Conservation (phyloP, 192 early-diverging fungal species). For the Coemansia sp. region DNA sequence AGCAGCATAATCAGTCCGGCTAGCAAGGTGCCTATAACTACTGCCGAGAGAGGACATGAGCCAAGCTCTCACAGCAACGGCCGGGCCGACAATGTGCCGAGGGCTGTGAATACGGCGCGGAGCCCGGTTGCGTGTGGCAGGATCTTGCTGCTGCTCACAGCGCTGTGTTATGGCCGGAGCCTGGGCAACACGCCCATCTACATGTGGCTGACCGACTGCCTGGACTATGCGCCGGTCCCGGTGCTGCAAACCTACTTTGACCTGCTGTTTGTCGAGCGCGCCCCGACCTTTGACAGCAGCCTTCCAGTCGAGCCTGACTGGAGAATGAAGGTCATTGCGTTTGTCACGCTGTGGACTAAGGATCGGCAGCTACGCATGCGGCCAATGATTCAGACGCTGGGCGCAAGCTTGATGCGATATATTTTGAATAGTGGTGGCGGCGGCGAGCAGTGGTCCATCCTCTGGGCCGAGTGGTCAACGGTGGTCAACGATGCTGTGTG, state of each 20-base stretch:
- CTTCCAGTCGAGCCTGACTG: conserved; percentile 42
- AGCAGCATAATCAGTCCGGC: background rate
- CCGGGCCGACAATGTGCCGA: background rate
- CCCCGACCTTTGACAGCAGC: conserved; percentile 22
- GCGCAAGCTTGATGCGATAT: conserved; percentile 1
- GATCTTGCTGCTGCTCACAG: conserved; percentile 32
- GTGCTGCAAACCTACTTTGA: conserved; percentile 27
- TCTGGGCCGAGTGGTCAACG: conserved; percentile 32
- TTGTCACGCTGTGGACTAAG: conserved; percentile 17
- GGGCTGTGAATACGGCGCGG: conserved; percentile 6
- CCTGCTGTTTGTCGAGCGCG: background rate
- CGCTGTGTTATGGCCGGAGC: conserved; percentile 36
- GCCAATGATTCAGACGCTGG: conserved; percentile 4
- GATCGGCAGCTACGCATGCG: conserved; percentile 14
- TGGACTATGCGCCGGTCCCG: conserved; percentile 19
- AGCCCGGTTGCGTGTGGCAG: conserved; percentile 27
- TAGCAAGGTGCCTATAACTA: conserved; percentile 11
- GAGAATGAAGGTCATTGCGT: conserved; percentile 14
- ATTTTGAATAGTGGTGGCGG: conserved; percentile 5
- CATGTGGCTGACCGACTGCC: conserved; percentile 44
- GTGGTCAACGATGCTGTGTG: conserved; percentile 2
- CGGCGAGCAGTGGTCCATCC: conserved; percentile 22
- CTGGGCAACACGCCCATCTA: conserved; percentile 41
- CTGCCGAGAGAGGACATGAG: conserved; percentile 3
- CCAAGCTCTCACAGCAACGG: background rate